phyloP scores from a whole-genome alignment of 257 asterid genomes.

The Paraleonurus japonicus region DNA sequence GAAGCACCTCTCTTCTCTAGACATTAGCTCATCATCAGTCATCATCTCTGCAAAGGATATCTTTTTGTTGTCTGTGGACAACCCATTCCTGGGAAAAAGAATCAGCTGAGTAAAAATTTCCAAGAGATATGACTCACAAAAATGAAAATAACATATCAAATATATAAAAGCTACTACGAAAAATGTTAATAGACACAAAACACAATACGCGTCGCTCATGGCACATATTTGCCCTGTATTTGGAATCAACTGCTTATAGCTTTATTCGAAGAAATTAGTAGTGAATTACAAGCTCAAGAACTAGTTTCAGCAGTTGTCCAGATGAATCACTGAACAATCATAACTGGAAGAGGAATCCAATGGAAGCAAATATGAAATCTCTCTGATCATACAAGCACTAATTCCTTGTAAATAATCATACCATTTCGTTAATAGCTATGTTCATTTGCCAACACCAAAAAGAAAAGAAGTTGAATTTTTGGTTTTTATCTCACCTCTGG shows the following conservation, averaged over 20 bases:
- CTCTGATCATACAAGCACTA: conserved; percentile 10
- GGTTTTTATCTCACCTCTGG: conserved; percentile 60
- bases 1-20: conserved; percentile 99
- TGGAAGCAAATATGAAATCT: conserved; percentile 17
- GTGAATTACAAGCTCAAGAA: conserved; percentile 14
- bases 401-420: conserved; percentile 7
- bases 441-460: not conserved
- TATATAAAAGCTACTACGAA: not conserved
- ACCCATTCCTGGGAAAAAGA: conserved; percentile 70
- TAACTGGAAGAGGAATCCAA: not conserved
- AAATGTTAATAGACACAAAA: not conserved
- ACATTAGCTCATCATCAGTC: conserved; percentile 86
- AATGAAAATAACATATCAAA: not conserved
- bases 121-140: conserved; percentile 14
- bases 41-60: conserved; percentile 90
- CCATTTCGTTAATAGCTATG: not conserved
- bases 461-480: conserved; percentile 10
- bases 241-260: conserved; percentile 8
- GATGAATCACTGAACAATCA: conserved; percentile 15
- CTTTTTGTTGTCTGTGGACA: conserved; percentile 84
- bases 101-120: conserved; percentile 4
- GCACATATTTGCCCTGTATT: not conserved
- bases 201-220: not conserved
- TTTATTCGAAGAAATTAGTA: conserved; percentile 7
- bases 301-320: not conserved